Conservation (phyloP, 768 basidiomycete genomes). For the Phylloporus sp. region DNA sequence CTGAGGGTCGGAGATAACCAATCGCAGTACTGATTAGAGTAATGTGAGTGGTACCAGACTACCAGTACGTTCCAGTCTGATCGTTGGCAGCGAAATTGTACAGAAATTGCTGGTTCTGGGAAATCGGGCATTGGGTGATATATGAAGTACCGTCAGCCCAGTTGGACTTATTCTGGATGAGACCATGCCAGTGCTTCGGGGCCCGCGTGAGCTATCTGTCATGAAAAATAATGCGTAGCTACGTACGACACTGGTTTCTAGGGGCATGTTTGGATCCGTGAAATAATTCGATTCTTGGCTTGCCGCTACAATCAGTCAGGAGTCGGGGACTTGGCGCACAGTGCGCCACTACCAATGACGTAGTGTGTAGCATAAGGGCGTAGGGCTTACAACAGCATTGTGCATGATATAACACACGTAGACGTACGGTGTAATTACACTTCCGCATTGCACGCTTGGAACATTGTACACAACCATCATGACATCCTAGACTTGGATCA, state of each 20-base stretch:
- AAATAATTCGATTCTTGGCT: too few species aligned
- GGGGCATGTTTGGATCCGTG: constrained; percentile 43
- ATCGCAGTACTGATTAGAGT: constrained; percentile 37
- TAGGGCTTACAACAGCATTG: too few species aligned
- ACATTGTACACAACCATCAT: too few species aligned
- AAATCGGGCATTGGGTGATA: constrained; percentile 45
- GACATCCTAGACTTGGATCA: too few species aligned
- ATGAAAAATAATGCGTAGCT: constrained; percentile 2
- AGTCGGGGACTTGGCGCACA: too few species aligned
- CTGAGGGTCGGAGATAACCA: constrained; percentile 44
- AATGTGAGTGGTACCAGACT: constrained; percentile 48
- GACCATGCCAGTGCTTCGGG: constrained; percentile 32
- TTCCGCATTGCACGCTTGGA: too few species aligned
- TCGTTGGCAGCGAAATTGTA: constrained; percentile 32
- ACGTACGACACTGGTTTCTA: constrained; percentile 40
- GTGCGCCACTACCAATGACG: too few species aligned
- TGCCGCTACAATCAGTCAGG: too few species aligned
- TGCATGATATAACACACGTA: too few species aligned
- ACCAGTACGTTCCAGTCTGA: constrained; percentile 49
- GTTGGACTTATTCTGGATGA: constrained; percentile 27
- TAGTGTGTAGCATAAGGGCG: too few species aligned
- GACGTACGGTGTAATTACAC: too few species aligned
- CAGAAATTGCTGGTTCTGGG: constrained; percentile 30
- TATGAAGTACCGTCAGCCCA: constrained; percentile 35
- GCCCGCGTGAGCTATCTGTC: constrained; percentile 14